A percentile compares a stretch with the other conserved stretches of the same genome.
These are phyloP conservation scores for Rhodotorula sp. DNA, from an alignment of 1,284 basidiomycete genomes.

Conservation along the genomic window DNA sequence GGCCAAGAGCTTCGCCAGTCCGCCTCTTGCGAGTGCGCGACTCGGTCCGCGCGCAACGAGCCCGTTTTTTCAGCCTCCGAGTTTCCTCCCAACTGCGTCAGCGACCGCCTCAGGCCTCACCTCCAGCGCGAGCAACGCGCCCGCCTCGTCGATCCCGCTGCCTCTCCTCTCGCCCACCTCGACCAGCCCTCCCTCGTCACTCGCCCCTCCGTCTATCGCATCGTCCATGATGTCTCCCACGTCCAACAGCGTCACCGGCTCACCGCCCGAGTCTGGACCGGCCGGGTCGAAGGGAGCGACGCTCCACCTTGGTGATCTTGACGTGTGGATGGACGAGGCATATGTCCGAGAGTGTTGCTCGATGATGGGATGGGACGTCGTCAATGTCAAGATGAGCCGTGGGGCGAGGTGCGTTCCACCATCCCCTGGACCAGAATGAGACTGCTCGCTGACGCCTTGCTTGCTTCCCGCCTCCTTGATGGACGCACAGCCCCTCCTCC, in stretches of 20 bases:
- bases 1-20: constrained; percentile 13
- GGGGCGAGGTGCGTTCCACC: constrained; percentile 24
- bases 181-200: background rate
- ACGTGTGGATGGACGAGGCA: constrained; percentile 41
- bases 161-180: constrained; percentile 4
- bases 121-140: background rate
- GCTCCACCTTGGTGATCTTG: constrained; percentile 38
- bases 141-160: background rate
- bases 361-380: constrained; percentile 40
- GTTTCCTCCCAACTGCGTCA: constrained; percentile 7
- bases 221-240: background rate
- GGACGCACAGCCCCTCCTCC: constrained; percentile 58
- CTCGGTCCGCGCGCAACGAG: constrained; percentile 5
- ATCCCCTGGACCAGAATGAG: background rate
- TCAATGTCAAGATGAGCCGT: constrained; percentile 37
- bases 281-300: constrained; percentile 25
- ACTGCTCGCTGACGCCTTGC: background rate
- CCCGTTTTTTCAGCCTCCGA: constrained; percentile 24
- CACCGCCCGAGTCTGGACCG: background rate
- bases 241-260: background rate
- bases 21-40: constrained; percentile 11
- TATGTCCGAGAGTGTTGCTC: constrained; percentile 40
- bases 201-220: background rate
- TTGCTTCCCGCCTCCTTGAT: background rate
- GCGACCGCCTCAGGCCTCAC: background rate